A percentile compares a stretch with the other conserved stretches of the same genome.
These are phyloP conservation scores for Coemansia sp. DNA, from an alignment of 192 early-diverging fungal species.

Conservation along the genomic window DNA sequence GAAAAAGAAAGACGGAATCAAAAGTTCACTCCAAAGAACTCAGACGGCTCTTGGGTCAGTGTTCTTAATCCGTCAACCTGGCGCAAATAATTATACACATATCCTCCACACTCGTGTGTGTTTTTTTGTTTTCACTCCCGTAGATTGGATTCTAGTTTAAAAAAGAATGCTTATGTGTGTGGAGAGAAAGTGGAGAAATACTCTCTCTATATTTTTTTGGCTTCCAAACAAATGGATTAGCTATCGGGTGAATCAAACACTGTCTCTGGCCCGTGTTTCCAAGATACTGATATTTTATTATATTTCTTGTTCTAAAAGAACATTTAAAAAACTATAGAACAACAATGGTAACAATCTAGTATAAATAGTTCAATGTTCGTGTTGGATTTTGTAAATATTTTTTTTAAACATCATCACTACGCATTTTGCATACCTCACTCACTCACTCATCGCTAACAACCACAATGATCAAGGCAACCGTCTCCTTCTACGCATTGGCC, in stretches of 20 bases:
- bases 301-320: no score
- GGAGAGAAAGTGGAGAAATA: no score
- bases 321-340: no score
- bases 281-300: no score
- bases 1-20: slow-evolving; percentile 18
- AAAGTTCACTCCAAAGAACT: slow-evolving; percentile 16
- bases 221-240: no score
- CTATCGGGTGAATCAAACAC: no score
- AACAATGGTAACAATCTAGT: not conserved
- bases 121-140: not conserved
- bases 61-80: slow-evolving; percentile 38
- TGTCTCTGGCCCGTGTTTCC: no score
- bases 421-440: not conserved
- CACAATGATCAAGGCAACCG: slow-evolving; percentile 15
- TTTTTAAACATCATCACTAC: not conserved
- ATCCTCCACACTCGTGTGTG: not conserved
- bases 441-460: not conserved
- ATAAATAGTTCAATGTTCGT: not conserved
- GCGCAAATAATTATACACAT: slow-evolving; percentile 26
- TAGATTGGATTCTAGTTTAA: not conserved
- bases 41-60: slow-evolving; percentile 50
- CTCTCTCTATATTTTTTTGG: no score
- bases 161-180: not conserved
- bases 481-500: slow-evolving; percentile 12
- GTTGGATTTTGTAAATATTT: not conserved